Evolutionary conservation across 352 stramenopile genomes (phyloP), one percentile per base, ranked within the genome.

Genomic region (Pythium angustatum): DNA sequence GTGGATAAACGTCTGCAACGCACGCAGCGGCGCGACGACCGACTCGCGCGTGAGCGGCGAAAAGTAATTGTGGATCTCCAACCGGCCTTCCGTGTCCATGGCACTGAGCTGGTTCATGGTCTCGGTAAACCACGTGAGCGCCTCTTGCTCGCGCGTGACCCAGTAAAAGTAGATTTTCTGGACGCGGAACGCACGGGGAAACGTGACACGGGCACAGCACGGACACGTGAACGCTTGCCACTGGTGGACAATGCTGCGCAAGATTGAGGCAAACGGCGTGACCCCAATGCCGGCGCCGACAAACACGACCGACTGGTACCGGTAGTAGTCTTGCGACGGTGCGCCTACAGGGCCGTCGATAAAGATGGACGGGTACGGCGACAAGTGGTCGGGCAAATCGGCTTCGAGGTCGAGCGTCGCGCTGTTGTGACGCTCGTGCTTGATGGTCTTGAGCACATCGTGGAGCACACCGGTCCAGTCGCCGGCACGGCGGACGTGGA

Each of bases 161-260:
- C 87, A 95, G 72, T 91, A 93, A 62, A 94, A 95, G 69, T 95
- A 91, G 51, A 92, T 85, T 52, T 92, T 91, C 40, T 74, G 79
- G 31, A 93, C 68, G 51, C 81, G 70, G 71, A 94, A 88, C 69
- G 76, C 78, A 55, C 71, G 63, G 12, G 83, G 77, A 57, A 96
- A 81, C 28, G 79, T 77, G 51, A 93, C 72, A 51, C 79, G 65
- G 24, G 65, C 57, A 57, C 77, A 91, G 40, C 71, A 68, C 17
- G 75, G 72, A 45, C 85, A 91, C 17, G 72, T 75, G 57, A 78
- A 88, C 40, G 66, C 68, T 51, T 90, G 68, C 72, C 77, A 85
- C 64, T 90, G 74, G 66, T 88, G 72, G 50, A 92, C 69, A 43
- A 92, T 85, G 50, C 79, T 88, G 2, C 79, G 60, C 22, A 92